Conservation (phyloP, 805 yeast genomes). For the Schwanniomyces occidentalis region DNA sequence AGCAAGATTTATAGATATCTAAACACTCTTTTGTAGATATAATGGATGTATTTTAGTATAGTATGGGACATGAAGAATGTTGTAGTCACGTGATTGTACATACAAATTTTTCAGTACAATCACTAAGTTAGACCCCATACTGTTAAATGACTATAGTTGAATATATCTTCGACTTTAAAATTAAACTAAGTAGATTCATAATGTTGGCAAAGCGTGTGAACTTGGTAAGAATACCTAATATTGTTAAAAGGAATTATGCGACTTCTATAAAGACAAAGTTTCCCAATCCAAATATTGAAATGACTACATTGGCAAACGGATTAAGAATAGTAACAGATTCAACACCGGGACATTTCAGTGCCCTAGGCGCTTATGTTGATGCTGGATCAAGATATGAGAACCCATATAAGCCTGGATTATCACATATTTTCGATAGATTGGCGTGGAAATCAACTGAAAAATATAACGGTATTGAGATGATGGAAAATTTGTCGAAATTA, state of each 20-base stretch:
- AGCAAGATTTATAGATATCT: slow-evolving; percentile 43
- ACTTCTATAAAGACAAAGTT: slow-evolving; percentile 6
- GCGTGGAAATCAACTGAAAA: slow-evolving; percentile 75
- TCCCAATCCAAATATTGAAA: slow-evolving; percentile 20
- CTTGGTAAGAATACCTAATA: background rate
- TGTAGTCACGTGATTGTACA: too few species aligned
- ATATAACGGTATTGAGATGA: slow-evolving; percentile 65
- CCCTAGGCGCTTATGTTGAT: slow-evolving; percentile 83
- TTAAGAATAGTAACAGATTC: slow-evolving; percentile 80
- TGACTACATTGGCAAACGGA: slow-evolving; percentile 65
- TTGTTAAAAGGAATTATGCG: slow-evolving; percentile 5
- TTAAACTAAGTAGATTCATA: too few species aligned
- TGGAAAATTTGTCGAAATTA: slow-evolving; percentile 68
- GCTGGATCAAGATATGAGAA: slow-evolving; percentile 90
- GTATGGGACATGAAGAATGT: too few species aligned
- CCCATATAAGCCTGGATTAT: slow-evolving; percentile 59
- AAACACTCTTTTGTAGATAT: too few species aligned
- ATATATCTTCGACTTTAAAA: too few species aligned
- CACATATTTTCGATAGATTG: slow-evolving; percentile 82
- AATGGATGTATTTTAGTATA: too few species aligned
- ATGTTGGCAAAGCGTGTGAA: background rate
- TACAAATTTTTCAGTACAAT: too few species aligned
- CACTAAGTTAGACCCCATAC: too few species aligned
- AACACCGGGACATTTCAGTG: slow-evolving; percentile 87
- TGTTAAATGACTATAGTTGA: too few species aligned